Conservation (phyloP, 75 land plant species). For the Chamaecyparis obtusa region DNA sequence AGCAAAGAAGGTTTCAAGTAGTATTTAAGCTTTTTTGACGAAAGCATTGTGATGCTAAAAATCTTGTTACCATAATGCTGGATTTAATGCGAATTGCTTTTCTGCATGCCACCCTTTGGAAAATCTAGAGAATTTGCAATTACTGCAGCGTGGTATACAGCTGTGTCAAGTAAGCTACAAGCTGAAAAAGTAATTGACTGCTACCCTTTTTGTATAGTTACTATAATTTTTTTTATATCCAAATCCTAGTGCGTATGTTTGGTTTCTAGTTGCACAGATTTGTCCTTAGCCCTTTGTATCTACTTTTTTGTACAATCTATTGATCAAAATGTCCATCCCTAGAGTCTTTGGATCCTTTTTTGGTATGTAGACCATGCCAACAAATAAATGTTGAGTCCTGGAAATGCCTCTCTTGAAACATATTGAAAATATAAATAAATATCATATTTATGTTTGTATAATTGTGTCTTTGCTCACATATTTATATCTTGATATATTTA, state of each 20-base stretch:
- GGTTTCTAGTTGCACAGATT: neutral
- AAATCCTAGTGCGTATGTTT: neutral
- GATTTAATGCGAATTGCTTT: neutral
- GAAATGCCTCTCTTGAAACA: neutral
- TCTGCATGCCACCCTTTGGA: neutral
- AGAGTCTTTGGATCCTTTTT: neutral
- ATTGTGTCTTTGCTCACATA: neutral
- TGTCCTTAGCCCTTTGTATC: neutral
- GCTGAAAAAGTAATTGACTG: neutral
- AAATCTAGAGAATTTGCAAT: neutral
- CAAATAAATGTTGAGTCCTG: neutral
- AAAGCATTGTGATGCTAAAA: neutral
- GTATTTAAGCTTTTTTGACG: neutral
- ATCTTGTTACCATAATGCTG: neutral
- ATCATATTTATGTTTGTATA: neutral
- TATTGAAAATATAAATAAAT: neutral
- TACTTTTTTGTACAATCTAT: neutral
- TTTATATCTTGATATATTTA: neutral
- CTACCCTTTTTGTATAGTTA: neutral
- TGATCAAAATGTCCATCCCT: neutral
- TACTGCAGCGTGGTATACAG: neutral
- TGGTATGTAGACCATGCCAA: neutral
- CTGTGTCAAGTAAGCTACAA: neutral
- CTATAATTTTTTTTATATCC: neutral
- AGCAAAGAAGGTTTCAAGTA: neutral